phyloP scores from a whole-genome alignment of 176 grass and related monocot species.

The Zizania latifolia region DNA sequence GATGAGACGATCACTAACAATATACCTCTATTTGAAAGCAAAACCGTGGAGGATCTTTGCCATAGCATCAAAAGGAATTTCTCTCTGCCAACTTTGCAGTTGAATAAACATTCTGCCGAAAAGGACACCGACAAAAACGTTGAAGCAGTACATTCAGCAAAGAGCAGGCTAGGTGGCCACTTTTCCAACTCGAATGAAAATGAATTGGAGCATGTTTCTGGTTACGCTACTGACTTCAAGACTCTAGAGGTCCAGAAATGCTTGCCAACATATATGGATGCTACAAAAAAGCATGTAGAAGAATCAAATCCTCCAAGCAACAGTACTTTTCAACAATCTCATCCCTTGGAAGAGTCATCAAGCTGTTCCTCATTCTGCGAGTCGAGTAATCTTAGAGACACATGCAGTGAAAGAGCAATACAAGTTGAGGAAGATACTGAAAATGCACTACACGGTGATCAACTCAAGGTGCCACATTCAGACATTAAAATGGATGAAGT shows the following conservation, averaged over 20 bases:
- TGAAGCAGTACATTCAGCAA: conserved; percentile 16
- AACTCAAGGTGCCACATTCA: conserved; percentile 5
- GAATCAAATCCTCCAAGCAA: conserved; percentile 15
- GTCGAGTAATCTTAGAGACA: conserved; percentile 7
- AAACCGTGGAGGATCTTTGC: conserved; percentile 9
- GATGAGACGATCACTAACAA: conserved; percentile 31
- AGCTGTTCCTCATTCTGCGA: conserved; percentile 5
- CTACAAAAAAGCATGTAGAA: conserved; percentile 12
- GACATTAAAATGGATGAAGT: conserved; percentile 22
- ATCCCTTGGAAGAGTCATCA: conserved; percentile 24
- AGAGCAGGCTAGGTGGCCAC: conserved; percentile 28
- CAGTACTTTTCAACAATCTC: conserved; percentile 1
- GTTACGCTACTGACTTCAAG: not conserved
- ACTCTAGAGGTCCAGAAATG: conserved; percentile 23
- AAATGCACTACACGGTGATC: not conserved
- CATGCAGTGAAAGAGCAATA: not conserved
- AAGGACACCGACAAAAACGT: conserved; percentile 31
- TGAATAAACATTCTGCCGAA: conserved; percentile 35
- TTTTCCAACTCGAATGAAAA: conserved; percentile 16
- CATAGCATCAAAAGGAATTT: conserved; percentile 53
- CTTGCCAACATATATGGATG: conserved; percentile 17
- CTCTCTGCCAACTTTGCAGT: conserved; percentile 50
- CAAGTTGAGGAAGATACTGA: not conserved
- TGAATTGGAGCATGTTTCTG: conserved; percentile 25
- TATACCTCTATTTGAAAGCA: conserved; percentile 22